phyloP scores from a whole-genome alignment of 352 stramenopile species.

The Phytophthora syringae region DNA sequence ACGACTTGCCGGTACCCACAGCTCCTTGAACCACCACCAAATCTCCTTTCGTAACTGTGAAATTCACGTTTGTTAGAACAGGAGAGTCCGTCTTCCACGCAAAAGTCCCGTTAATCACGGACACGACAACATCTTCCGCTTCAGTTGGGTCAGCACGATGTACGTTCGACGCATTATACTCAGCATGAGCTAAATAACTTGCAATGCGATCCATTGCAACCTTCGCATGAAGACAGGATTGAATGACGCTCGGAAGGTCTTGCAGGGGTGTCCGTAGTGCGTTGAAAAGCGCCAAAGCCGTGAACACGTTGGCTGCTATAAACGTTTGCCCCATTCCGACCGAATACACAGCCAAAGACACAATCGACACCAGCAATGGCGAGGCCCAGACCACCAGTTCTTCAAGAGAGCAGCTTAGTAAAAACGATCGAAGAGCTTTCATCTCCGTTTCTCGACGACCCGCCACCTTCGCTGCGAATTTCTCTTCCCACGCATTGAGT shows the following conservation, averaged over 20 bases:
- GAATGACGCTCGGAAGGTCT: constrained; percentile 32
- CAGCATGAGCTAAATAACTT: constrained; percentile 28
- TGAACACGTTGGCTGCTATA: constrained; percentile 54
- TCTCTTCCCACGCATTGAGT: constrained; percentile 95
- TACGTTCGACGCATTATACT: constrained; percentile 16
- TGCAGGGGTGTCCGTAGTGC: constrained; percentile 36
- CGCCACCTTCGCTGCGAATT: constrained; percentile 39
- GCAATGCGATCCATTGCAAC: constrained; percentile 34
- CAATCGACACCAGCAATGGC: constrained; percentile 50
- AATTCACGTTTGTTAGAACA: constrained; percentile 30
- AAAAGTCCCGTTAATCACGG: constrained; percentile 33
- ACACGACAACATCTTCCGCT: constrained; percentile 24
- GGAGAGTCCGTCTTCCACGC: constrained; percentile 23
- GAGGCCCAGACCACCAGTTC: constrained; percentile 53
- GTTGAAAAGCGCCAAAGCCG: constrained; percentile 52
- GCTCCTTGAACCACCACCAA: constrained; percentile 41
- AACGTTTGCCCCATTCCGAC: constrained; percentile 35
- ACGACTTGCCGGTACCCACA: constrained; percentile 46
- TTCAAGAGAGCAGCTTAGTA: constrained; percentile 71
- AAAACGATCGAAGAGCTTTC: constrained; percentile 66
- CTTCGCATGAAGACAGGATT: constrained; percentile 27
- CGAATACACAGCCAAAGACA: constrained; percentile 53
- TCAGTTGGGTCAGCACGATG: neutral
- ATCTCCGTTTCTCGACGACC: constrained; percentile 80
- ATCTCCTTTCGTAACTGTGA: constrained; percentile 34